Evolutionary conservation across 2,329 filamentous ascomycete genomes (phyloP), one percentile per base, ranked within the genome.

Genomic region (Emergomyces pasteurianus): DNA sequence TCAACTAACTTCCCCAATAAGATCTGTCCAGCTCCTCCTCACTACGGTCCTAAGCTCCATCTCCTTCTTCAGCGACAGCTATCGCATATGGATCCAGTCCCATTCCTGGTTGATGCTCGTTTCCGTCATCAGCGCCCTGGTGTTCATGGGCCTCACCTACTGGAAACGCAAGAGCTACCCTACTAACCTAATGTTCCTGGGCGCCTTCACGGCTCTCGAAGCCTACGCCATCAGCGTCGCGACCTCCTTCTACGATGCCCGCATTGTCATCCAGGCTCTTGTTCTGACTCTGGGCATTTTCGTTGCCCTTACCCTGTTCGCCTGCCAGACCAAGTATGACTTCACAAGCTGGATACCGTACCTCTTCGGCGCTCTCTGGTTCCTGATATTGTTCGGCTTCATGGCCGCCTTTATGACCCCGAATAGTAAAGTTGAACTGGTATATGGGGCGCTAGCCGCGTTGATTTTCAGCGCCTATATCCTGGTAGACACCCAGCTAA

Each of bases 321-420:
- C 94, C 57, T 96, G 92, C 83, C 94, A 99, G 80, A 89, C 89
- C 65, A 95, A 95, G 75, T 99, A 99, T 73, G 94, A 99, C 79
- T 99, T 99, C 74, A 97, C 92, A 1, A 87, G 85, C 65, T 99
- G 94, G 92, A 89, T 92, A 80, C 92, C 94, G 21, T 97, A 96
- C 73, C 84, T 97, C 3, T 95, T 95, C 70, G 92, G 92, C 62
- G 86, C 82, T 0, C 82, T 99, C 21, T 97, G 94, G 94, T 87
- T 89, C 7, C 77, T 96, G 62, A 82, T 99, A 64, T 80, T 99
- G 47, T 96, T 97, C 72, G 89, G 94, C 58, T 94, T 99, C 80
- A 91, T 97, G 83, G 81, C 87, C 65, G 83, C 85, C 66, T 97
- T 97, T 81, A 87, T 99, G 78, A 92, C 90, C 3, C 83, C 87